phyloP scores from a whole-genome alignment of 495 filamentous ascomycete genomes.

The Neurospora sp. region DNA sequence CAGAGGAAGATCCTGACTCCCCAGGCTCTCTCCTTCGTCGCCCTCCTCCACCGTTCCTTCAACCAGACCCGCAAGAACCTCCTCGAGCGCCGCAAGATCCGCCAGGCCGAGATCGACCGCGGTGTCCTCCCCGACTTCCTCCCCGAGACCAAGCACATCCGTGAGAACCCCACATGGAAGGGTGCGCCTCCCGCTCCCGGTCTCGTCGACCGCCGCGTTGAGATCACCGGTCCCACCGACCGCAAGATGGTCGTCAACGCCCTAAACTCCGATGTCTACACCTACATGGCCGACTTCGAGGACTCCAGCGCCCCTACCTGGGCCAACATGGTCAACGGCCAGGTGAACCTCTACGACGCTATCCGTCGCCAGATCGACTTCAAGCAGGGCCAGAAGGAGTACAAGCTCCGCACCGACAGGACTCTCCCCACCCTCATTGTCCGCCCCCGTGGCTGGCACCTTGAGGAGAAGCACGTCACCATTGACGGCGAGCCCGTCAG shows the following conservation, averaged over 20 bases:
- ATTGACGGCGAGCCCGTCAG: conserved; percentile 94
- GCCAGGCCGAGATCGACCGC: conserved; percentile 92
- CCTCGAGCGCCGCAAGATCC: conserved; percentile 71
- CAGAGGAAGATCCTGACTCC: conserved; percentile 86
- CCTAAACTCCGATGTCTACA: conserved; percentile 94
- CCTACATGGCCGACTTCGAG: conserved; percentile 99
- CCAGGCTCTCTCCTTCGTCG: conserved; percentile 84
- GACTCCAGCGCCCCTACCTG: conserved; percentile 96
- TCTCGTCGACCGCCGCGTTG: conserved; percentile 87
- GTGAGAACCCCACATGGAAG: conserved; percentile 89
- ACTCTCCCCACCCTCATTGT: conserved; percentile 73
- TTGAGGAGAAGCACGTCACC: conserved; percentile 97
- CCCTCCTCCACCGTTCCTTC: conserved; percentile 89
- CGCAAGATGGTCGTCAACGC: conserved; percentile 99
- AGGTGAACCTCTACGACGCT: conserved; percentile 97
- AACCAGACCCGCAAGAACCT: conserved; percentile 82
- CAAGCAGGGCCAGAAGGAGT: conserved; percentile 89
- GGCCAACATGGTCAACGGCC: conserved; percentile 99
- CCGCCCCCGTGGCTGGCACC: conserved; percentile 83
- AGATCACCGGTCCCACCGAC: conserved; percentile 97
- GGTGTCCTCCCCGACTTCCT: conserved; percentile 90
- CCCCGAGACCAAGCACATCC: conserved; percentile 90
- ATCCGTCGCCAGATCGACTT: conserved; percentile 93
- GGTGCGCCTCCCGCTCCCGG: conserved; percentile 90
- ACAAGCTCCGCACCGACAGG: conserved; percentile 88